Evolutionary conservation across 768 basidiomycete genomes (phyloP).

Genomic region (Podaxis mareebaensis): DNA sequence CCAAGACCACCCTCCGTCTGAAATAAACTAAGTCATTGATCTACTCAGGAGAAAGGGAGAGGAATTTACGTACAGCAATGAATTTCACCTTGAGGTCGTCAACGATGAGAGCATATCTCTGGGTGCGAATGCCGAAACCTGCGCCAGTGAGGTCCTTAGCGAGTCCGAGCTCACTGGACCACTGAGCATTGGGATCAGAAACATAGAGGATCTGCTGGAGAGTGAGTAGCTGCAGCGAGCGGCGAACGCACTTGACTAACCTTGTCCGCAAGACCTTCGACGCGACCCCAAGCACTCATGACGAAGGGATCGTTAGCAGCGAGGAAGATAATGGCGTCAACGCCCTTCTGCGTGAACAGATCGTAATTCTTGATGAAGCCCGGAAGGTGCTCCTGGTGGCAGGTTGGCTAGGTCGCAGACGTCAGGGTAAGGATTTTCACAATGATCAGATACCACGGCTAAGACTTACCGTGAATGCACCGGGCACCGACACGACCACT

Average conservation of each 20-base stretch:
- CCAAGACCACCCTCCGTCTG: conserved; percentile 51
- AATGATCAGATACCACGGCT: conserved; percentile 22
- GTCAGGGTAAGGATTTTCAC: background rate
- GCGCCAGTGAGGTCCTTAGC: conserved; percentile 46
- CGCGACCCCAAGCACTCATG: conserved; percentile 62
- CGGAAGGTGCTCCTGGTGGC: conserved; percentile 64
- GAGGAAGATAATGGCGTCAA: conserved; percentile 70
- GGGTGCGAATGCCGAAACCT: conserved; percentile 60
- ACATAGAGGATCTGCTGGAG: conserved; percentile 53
- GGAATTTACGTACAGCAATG: conserved; percentile 45
- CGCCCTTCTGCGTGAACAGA: conserved; percentile 76
- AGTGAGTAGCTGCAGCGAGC: background rate
- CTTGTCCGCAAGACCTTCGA: conserved; percentile 66
- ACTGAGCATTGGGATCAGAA: conserved; percentile 54
- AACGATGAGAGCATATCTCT: conserved; percentile 63
- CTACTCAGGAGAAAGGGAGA: conserved; percentile 3
- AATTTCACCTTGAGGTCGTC: conserved; percentile 74
- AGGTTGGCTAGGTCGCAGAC: conserved; percentile 46
- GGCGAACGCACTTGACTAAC: conserved; percentile 29
- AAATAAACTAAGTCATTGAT: conserved; percentile 13
- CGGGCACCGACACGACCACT: conserved; percentile 75
- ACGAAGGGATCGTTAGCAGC: conserved; percentile 83
- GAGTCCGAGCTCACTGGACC: conserved; percentile 58
- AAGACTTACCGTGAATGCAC: conserved; percentile 71
- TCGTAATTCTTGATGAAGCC: conserved; percentile 69